Conservation (phyloP, 2,329 filamentous ascomycete genomes). For the Atkinsonella hypoxylon region DNA sequence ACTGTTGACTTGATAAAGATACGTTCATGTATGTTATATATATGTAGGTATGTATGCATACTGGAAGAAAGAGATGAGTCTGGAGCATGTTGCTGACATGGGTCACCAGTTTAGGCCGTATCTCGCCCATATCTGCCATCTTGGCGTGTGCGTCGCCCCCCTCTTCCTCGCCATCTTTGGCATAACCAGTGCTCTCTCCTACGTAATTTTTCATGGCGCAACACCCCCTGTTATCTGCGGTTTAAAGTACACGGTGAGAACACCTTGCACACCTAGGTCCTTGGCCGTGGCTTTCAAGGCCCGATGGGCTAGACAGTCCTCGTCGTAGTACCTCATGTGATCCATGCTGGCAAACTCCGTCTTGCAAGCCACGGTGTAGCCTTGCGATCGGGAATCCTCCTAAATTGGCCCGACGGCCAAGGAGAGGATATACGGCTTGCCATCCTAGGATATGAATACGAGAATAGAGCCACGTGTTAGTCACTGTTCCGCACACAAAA, state of each 20-base stretch:
- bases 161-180: too few species aligned
- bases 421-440: conserved; percentile 56
- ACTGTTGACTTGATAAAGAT: too few species aligned
- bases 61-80: too few species aligned
- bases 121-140: too few species aligned
- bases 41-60: too few species aligned
- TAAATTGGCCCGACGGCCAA: conserved; percentile 40
- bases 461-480: not conserved
- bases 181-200: too few species aligned
- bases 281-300: conserved; percentile 26
- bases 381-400: conserved; percentile 48
- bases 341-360: conserved; percentile 51
- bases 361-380: conserved; percentile 52
- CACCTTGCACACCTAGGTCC: conserved; percentile 21
- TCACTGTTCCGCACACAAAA: too few species aligned
- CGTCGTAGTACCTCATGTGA: conserved; percentile 61
- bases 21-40: too few species aligned
- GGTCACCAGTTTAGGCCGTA: too few species aligned
- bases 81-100: too few species aligned
- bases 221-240: conserved; percentile 17
- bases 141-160: too few species aligned
- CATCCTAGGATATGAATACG: conserved; percentile 36
- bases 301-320: conserved; percentile 31
- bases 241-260: conserved; percentile 30
- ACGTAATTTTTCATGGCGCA: not conserved